Base-by-base conservation (phyloP, 2,329 filamentous ascomycete species). In the Hortaea werneckii region DNA sequence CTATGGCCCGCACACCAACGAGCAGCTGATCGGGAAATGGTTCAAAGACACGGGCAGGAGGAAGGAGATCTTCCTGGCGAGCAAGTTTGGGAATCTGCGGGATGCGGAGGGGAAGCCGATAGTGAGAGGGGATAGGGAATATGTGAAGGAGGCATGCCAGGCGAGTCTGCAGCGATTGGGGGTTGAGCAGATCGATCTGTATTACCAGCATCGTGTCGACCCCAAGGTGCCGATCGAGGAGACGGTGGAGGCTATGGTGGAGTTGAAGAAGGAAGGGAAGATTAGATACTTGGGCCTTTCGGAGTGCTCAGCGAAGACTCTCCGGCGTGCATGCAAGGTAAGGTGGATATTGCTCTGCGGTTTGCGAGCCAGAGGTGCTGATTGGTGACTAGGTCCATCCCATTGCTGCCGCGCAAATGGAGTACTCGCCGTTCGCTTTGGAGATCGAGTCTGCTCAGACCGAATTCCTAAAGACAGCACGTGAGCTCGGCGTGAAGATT, bases 331-430 rank as follows among this genome's bases (percentile, higher is more conserved):
- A 4, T 56, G 62, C 56, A 65, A 63, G 10, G 62, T 35, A 35
- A n/a, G 32, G 20, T 20, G 20, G 20, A 20, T 20, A 20, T 4
- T 20, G 20, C 20, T 20, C 20, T 20, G 20, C 20, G 20, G 20
- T 20, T 2, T 20, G 20, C 2, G 20, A 20, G 20, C 20, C 20
- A 20, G 20, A 4, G 4, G 20, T 2, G 20, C 20, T 20, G 20
- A 20, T 20, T 20, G 2, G 2, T 35, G 32, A n/a, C 32, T 35
- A 35, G 32, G 32, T 78, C 3, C 66, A 71, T 46, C 73, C 67
- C 5, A 72, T 80, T 44, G 61, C 68, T 4, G 71, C 70, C 6
- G 69, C 74, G n/a, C 74, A 79, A 60, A 66, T 75, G 41, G 75
- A 77, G 53, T 77, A 74, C 58, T 71, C 65, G 3, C 67, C 70